phyloP scores from a whole-genome alignment of 2,329 filamentous ascomycete genomes.

The Arthrocladium fulminans region DNA sequence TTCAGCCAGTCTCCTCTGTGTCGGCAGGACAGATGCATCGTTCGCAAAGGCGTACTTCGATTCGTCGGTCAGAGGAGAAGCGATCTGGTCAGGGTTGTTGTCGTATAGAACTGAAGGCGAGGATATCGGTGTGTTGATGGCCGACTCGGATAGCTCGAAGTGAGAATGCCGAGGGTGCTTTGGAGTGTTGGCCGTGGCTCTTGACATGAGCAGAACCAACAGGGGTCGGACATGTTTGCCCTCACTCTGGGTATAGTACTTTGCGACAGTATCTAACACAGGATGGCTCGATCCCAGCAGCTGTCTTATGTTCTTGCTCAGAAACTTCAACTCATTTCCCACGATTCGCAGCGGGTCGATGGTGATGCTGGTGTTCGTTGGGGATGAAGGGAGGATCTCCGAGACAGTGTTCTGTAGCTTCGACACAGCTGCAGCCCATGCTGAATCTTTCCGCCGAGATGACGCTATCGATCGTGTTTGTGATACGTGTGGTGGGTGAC shows the following conservation, averaged over 20 bases:
- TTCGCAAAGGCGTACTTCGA: slow-evolving; percentile 34
- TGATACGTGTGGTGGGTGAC: background rate
- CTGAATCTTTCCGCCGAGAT: slow-evolving; percentile 20
- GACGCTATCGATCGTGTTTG: slow-evolving; percentile 7
- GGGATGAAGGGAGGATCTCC: slow-evolving; percentile 31
- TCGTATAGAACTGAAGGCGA: slow-evolving; percentile 61
- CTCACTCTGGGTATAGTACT: slow-evolving; percentile 95
- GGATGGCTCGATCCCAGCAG: slow-evolving; percentile 92
- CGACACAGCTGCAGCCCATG: slow-evolving; percentile 39
- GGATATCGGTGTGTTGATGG: slow-evolving; percentile 54
- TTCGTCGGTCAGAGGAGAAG: slow-evolving; percentile 45
- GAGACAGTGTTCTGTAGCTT: slow-evolving; percentile 44
- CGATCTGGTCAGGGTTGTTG: slow-evolving; percentile 61
- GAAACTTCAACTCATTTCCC: slow-evolving; percentile 91
- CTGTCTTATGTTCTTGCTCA: slow-evolving; percentile 87
- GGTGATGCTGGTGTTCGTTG: slow-evolving; percentile 50
- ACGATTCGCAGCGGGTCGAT: slow-evolving; percentile 84
- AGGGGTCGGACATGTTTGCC: slow-evolving; percentile 94
- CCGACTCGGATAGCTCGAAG: slow-evolving; percentile 24
- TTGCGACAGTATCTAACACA: slow-evolving; percentile 85
- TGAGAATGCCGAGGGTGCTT: slow-evolving; percentile 41
- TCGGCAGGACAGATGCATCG: slow-evolving; percentile 66
- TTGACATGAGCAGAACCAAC: slow-evolving; percentile 91
- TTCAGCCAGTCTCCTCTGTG: slow-evolving; percentile 83
- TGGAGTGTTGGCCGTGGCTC: slow-evolving; percentile 76